Evolutionary conservation across 2,329 filamentous ascomycete genomes (phyloP).

Genomic region (Beauveria sp.): DNA sequence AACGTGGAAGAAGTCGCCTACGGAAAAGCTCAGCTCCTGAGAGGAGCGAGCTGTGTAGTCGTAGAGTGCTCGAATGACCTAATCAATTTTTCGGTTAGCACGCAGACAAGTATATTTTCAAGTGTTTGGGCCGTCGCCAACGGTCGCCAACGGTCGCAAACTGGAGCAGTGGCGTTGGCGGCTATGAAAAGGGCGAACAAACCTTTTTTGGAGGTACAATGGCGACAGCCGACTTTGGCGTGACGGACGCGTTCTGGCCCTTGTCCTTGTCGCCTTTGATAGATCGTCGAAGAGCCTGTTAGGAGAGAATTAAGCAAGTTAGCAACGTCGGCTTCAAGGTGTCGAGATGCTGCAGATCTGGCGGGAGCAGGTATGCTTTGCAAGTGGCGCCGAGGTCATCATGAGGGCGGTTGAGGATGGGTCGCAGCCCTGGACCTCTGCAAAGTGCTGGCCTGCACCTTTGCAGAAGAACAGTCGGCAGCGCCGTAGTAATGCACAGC

Average conservation of each 20-base stretch:
- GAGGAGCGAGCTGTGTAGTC: constrained; percentile 72
- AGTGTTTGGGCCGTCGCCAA: not conserved
- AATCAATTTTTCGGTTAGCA: constrained; percentile 8
- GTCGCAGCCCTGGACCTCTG: not conserved
- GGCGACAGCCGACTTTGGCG: constrained; percentile 77
- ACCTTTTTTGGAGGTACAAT: constrained; percentile 94
- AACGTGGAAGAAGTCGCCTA: constrained; percentile 97
- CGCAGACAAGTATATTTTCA: not conserved
- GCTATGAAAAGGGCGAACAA: constrained; percentile 24
- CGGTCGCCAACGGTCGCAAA: not conserved
- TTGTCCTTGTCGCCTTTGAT: constrained; percentile 84
- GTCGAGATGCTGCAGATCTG: not conserved
- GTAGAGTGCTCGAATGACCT: constrained; percentile 97
- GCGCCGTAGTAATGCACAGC: not conserved
- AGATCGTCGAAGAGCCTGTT: constrained; percentile 73
- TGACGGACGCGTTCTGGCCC: constrained; percentile 62
- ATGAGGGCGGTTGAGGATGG: not conserved
- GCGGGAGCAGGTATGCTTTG: not conserved
- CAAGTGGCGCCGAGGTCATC: not conserved
- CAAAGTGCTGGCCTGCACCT: not conserved
- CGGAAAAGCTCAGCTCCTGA: constrained; percentile 83
- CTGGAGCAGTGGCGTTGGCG: not conserved
- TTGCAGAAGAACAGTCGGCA: not conserved
- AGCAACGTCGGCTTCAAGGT: constrained; percentile 20
- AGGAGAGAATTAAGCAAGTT: constrained; percentile 33